Evolutionary conservation across 2,329 filamentous ascomycete genomes (phyloP).

Genomic region (Curvularia sp.): DNA sequence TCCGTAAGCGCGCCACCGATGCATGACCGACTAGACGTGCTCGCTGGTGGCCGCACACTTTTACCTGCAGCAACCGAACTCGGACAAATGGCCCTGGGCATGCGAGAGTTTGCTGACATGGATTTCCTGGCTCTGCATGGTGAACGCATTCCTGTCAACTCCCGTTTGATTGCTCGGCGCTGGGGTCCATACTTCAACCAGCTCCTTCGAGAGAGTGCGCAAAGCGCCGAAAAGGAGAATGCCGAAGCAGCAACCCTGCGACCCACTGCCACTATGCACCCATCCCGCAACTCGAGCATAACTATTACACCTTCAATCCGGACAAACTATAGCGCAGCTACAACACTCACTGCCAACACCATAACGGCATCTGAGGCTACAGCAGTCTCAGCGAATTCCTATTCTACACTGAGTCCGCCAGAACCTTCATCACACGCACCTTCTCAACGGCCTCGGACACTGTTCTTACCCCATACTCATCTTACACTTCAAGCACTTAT

Average conservation of each 20-base stretch:
- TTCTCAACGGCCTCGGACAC: slow-evolving; percentile 76
- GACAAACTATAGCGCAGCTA: slow-evolving; percentile 54
- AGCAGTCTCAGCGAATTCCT: slow-evolving; percentile 51
- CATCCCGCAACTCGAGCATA: slow-evolving; percentile 78
- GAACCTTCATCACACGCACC: slow-evolving; percentile 62
- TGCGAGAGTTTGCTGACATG: slow-evolving; percentile 94
- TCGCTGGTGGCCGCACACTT: slow-evolving; percentile 77
- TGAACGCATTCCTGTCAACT: slow-evolving; percentile 92
- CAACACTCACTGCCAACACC: slow-evolving; percentile 53
- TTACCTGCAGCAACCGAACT: slow-evolving; percentile 83
- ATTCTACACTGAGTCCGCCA: slow-evolving; percentile 57
- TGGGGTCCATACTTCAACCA: slow-evolving; percentile 98
- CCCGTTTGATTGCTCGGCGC: slow-evolving; percentile 80
- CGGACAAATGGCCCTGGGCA: slow-evolving; percentile 76
- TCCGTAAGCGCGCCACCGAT: slow-evolving; percentile 76
- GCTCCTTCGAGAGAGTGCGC: slow-evolving; percentile 79
- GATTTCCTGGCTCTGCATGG: slow-evolving; percentile 91
- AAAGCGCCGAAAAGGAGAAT: slow-evolving; percentile 62
- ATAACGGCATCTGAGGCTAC: slow-evolving; percentile 46
- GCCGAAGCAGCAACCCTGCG: slow-evolving; percentile 78
- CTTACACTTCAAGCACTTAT: slow-evolving; percentile 89
- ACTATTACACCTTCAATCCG: slow-evolving; percentile 78
- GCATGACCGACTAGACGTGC: slow-evolving; percentile 61
- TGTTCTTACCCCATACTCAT: slow-evolving; percentile 92
- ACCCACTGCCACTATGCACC: slow-evolving; percentile 61